phyloP scores from a whole-genome alignment of 169 alveolate genomes.

The Perkinsus olseni region DNA sequence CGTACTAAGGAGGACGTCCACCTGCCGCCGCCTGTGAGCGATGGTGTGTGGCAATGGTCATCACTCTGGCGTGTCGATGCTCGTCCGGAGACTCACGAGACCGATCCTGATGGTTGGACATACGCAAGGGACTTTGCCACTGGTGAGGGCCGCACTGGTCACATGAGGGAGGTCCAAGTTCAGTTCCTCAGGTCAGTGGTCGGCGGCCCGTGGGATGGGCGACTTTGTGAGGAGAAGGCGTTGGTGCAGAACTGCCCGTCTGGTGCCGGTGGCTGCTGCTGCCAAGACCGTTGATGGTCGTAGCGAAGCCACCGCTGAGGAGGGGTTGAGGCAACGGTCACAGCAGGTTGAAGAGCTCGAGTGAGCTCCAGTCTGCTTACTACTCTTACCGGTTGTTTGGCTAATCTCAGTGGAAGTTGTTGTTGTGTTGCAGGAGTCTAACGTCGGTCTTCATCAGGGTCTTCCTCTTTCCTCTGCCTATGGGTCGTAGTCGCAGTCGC shows the following conservation, averaged over 20 bases:
- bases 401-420: background rate
- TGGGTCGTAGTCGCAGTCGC: background rate
- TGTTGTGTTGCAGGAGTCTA: background rate
- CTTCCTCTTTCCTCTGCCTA: background rate
- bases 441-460: background rate
- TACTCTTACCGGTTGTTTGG: background rate
- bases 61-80: background rate
- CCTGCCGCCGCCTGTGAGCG: background rate
- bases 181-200: background rate
- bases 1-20: background rate
- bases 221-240: background rate
- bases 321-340: background rate
- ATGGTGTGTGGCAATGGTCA: background rate
- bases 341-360: background rate
- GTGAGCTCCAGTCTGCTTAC: background rate
- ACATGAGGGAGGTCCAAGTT: background rate
- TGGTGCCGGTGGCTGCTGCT: background rate
- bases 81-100: background rate
- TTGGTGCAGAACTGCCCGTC: background rate
- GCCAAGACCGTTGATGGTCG: background rate
- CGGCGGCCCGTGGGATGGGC: background rate
- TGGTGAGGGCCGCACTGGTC: background rate
- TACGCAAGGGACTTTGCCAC: background rate
- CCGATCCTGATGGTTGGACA: background rate
- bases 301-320: background rate